Evolutionary conservation across 768 basidiomycete genomes (phyloP).

Genomic region (Tylopilus rubrobrunneus): DNA sequence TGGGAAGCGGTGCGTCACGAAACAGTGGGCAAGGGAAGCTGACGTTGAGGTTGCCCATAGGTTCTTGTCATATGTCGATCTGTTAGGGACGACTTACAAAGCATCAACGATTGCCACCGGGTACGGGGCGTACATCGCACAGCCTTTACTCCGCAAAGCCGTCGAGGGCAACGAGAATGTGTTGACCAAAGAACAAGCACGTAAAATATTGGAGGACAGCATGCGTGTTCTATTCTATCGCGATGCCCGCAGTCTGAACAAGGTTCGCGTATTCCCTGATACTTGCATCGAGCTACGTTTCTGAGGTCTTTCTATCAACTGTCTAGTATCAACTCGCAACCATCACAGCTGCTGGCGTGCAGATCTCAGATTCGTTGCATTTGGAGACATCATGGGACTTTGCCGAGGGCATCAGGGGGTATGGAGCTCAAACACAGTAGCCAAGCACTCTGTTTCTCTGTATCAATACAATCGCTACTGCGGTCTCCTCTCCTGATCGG

Average conservation of each 20-base stretch:
- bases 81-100: constrained; percentile 94
- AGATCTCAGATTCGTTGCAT: constrained; percentile 73
- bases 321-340: constrained; percentile 91
- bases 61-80: constrained; percentile 91
- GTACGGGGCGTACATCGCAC: constrained; percentile 89
- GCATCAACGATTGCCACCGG: constrained; percentile 94
- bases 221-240: constrained; percentile 96
- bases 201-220: constrained; percentile 72
- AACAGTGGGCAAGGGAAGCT: not conserved
- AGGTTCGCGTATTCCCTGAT: constrained; percentile 47
- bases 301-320: not conserved
- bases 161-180: constrained; percentile 78
- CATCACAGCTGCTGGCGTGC: constrained; percentile 71
- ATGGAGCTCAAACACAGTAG: constrained; percentile 88
- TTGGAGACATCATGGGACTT: constrained; percentile 86
- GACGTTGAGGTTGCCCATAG: constrained; percentile 37
- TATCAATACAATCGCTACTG: constrained; percentile 9
- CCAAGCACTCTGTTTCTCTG: not conserved
- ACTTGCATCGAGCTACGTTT: not conserved
- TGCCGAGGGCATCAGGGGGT: constrained; percentile 88
- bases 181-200: constrained; percentile 77
- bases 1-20: constrained; percentile 60
- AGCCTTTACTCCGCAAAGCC: constrained; percentile 85
- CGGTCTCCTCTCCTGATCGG: not conserved
- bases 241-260: constrained; percentile 93